Base-by-base conservation (phyloP, 176 grass and related monocot genomes). In the Avena atlantica region DNA sequence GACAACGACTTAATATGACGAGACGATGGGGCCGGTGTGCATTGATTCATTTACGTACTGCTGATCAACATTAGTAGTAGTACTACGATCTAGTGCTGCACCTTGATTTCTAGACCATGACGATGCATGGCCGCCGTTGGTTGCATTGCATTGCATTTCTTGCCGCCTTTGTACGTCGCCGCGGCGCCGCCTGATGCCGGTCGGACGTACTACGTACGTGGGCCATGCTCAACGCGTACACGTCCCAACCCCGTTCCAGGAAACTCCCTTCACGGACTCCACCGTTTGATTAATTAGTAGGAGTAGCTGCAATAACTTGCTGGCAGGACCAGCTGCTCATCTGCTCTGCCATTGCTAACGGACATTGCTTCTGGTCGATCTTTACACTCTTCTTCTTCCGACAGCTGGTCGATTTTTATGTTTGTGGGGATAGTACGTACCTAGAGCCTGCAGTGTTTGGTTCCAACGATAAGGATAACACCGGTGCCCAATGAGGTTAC, bases 281-380 rank as follows among this genome's bases (percentile, higher is more conserved):
- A 14, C 61, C 61, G 23, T 64, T 27, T 42, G 61, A 27, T 64
- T 62, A 62, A 62, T 9, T 62, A 60, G 58, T 34, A 34, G n/a
- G n/a, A n/a, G 31, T 34, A 42, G 40, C 59, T 62, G 23, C 61
- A 64, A 64, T 23, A 27, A 21, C 23, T 64, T 64, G 61, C 20
- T 60, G 59, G 12, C 61, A 64, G 61, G 61, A 27, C 23, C 11
- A 64, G 23, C 23, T 64, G 61, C 49, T 27, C n/a, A n/a, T n/a
- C 23, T 64, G 61, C 49, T 27, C n/a, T 27, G 61, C 12, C 23
- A 64, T 27, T 27, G 61, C 61, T 27, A 21, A 23, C 49, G 49
- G 11, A 14, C 61, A 64, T 64, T 64, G 61, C 61, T 64, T 64
- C 61, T 64, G 61, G 61, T 64, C 61, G 61, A 64, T 27, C 61